Percentiles rank a stretch among this genome's conserved stretches.
phyloP scores from a whole-genome alignment of 2,329 filamentous ascomycete genomes.

The Fusarium sp. region DNA sequence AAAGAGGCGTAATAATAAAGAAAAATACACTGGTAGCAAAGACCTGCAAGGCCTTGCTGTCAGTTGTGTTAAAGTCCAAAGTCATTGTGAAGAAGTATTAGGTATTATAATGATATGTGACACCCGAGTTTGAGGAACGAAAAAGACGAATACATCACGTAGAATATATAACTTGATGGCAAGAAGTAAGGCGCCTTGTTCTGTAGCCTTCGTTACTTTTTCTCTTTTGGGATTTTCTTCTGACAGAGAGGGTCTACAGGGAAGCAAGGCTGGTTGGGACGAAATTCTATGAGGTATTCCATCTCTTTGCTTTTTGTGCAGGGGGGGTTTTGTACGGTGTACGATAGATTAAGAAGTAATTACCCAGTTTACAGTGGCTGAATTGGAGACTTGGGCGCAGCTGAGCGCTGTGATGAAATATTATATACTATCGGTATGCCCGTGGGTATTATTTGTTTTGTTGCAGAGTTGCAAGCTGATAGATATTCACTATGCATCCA shows the following conservation, averaged over 20 bases:
- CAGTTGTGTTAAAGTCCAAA: conserved; percentile 48
- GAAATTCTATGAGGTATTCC: not conserved
- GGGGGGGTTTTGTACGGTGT: conserved; percentile 1
- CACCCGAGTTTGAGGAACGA: not conserved
- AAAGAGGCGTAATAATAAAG: conserved; percentile 56
- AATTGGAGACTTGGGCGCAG: not conserved
- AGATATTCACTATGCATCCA: not conserved
- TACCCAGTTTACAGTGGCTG: not conserved
- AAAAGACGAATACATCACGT: not conserved
- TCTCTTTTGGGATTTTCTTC: not conserved
- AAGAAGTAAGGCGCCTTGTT: not conserved
- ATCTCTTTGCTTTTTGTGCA: conserved; percentile 27
- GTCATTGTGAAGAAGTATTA: conserved; percentile 36
- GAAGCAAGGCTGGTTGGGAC: not conserved
- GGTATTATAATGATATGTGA: conserved; percentile 3
- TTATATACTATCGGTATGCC: not conserved
- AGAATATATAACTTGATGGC: not conserved
- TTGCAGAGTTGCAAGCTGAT: not conserved
- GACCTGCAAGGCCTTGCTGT: conserved; percentile 55
- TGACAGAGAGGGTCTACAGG: not conserved
- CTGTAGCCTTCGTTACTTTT: not conserved
- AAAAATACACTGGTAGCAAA: conserved; percentile 57
- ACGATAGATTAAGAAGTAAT: conserved; percentile 7
- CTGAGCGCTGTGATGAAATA: not conserved
- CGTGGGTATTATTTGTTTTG: not conserved